phyloP scores from a whole-genome alignment of 1,284 basidiomycete species.

The Cystobasidium slooffiae region DNA sequence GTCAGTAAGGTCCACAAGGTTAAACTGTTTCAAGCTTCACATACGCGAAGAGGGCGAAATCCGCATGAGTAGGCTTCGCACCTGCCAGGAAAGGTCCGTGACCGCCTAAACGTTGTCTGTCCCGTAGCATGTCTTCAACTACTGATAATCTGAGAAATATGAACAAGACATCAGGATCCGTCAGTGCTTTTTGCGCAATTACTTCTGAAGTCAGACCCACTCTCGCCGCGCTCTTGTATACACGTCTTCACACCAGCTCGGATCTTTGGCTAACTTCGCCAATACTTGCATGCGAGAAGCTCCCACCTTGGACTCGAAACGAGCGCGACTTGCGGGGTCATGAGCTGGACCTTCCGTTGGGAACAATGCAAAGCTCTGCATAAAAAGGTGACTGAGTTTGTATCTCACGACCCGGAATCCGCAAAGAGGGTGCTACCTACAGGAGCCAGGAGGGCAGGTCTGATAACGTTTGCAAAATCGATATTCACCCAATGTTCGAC shows the following conservation, averaged over 20 bases:
- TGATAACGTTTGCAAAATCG: slow-evolving; percentile 43
- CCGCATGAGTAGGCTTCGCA: slow-evolving; percentile 44
- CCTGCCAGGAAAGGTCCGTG: slow-evolving; percentile 44
- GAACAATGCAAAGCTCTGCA: slow-evolving; percentile 46
- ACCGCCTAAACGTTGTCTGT: slow-evolving; percentile 33
- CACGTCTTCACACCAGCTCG: slow-evolving; percentile 42
- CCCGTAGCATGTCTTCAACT: slow-evolving; percentile 24
- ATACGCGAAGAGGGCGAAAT: slow-evolving; percentile 47
- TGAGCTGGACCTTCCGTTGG: slow-evolving; percentile 39
- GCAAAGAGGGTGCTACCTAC: slow-evolving; percentile 13
- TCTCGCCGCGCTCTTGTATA: slow-evolving; percentile 44
- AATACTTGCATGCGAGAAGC: slow-evolving; percentile 47
- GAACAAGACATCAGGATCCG: neutral
- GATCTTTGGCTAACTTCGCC: slow-evolving; percentile 32
- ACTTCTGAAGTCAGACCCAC: slow-evolving; percentile 6
- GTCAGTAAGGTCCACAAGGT: neutral
- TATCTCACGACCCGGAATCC: neutral
- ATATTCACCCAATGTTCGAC: slow-evolving; percentile 48
- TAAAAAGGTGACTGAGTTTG: neutral
- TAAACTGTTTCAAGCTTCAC: neutral
- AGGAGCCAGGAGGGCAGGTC: slow-evolving; percentile 46
- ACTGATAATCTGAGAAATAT: neutral
- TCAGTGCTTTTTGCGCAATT: neutral
- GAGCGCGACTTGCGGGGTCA: slow-evolving; percentile 32
- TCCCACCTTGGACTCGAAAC: slow-evolving; percentile 48